Conservation (phyloP, 2,329 filamentous ascomycete species). For the Fusarium aywerte region DNA sequence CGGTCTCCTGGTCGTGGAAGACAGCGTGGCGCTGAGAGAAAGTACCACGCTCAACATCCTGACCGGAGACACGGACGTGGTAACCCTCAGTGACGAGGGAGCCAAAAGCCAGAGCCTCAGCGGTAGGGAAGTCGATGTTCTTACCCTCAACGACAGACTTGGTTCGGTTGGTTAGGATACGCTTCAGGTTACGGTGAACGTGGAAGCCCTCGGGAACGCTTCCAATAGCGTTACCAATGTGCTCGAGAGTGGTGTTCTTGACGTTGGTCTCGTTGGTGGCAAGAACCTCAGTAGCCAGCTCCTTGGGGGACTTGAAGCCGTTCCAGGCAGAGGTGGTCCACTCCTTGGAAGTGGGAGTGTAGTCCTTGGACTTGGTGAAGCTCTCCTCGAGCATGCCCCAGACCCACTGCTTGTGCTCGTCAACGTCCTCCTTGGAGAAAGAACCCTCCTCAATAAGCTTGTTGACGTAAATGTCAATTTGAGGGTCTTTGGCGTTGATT, state of each 20-base stretch:
- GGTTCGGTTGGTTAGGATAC: constrained; percentile 87
- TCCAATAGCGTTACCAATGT: constrained; percentile 85
- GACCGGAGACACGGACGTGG: constrained; percentile 96
- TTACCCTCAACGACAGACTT: constrained; percentile 93
- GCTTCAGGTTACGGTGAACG: constrained; percentile 94
- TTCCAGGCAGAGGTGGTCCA: constrained; percentile 99
- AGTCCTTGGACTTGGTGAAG: constrained; percentile 97
- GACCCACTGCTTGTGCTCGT: constrained; percentile 99
- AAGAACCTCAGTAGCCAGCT: constrained; percentile 91
- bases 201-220: constrained; percentile 84
- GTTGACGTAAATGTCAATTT: constrained; percentile 91
- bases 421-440: constrained; percentile 96
- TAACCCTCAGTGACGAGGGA: constrained; percentile 91
- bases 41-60: constrained; percentile 99
- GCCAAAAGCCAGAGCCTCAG: constrained; percentile 94
- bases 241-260: constrained; percentile 75
- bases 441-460: constrained; percentile 91
- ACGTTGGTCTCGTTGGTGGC: constrained; percentile 91
- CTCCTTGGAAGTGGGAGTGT: constrained; percentile 94
- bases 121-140: constrained; percentile 97
- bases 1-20: constrained; percentile 95
- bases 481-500: constrained; percentile 83
- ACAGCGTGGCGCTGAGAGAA: constrained; percentile 98
- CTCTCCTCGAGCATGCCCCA: constrained; percentile 99
- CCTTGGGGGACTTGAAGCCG: constrained; percentile 98